Evolutionary conservation across 208 protist genomes (phyloP).

Genomic region (Leishmania martiniquensis): DNA sequence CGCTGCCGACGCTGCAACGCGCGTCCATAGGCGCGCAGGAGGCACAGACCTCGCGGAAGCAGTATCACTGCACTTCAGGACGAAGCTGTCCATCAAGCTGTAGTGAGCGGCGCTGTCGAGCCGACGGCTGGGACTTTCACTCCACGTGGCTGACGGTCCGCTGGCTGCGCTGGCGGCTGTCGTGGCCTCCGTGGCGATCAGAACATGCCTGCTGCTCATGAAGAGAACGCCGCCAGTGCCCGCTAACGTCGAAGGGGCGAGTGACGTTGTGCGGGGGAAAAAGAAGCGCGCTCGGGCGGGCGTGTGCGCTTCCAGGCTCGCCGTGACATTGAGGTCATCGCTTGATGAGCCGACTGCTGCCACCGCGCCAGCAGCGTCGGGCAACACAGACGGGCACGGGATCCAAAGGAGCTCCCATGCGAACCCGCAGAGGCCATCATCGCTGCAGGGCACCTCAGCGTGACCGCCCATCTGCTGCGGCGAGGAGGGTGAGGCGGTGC

Average conservation of each 20-base stretch:
- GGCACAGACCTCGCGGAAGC: not conserved
- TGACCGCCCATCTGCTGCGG: not conserved
- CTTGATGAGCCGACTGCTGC: not conserved
- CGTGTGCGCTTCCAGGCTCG: not conserved
- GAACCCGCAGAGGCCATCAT: conserved; percentile 32
- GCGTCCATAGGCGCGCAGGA: conserved; percentile 1
- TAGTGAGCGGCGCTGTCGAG: not conserved
- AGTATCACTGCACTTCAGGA: conserved; percentile 1
- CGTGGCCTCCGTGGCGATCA: conserved; percentile 38
- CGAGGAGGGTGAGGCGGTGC: not conserved
- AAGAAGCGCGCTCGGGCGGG: conserved; percentile 14
- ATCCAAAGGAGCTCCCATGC: conserved; percentile 33
- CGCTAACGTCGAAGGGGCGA: conserved; percentile 7
- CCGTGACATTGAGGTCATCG: not conserved
- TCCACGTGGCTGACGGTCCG: not conserved
- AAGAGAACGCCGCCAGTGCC: conserved; percentile 51
- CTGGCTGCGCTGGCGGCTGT: not conserved
- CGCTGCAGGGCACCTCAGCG: not conserved
- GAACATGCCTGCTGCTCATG: conserved; percentile 47
- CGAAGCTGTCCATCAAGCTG: conserved; percentile 23
- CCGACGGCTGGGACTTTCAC: not conserved
- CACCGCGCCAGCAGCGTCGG: not conserved
- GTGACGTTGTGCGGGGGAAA: conserved; percentile 12
- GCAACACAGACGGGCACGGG: conserved; percentile 6
- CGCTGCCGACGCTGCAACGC: conserved; percentile 4